These are phyloP conservation scores for Penicillium antarcticum DNA, from an alignment of 495 filamentous ascomycete genomes.

Conservation along the genomic window DNA sequence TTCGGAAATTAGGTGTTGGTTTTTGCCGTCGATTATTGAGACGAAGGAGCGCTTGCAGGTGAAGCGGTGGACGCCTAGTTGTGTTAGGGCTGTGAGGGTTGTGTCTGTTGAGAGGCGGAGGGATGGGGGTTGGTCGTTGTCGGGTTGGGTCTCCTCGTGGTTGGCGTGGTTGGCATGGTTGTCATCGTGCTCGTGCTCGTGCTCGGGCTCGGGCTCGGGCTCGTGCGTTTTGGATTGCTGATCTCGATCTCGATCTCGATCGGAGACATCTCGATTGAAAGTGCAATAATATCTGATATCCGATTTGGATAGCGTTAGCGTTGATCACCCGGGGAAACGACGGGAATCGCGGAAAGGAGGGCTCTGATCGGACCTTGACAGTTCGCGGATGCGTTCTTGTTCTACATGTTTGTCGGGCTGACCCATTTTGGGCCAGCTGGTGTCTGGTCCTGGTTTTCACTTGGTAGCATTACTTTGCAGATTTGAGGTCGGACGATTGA, in stretches of 20 bases:
- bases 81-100: constrained; percentile 56
- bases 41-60: constrained; percentile 50
- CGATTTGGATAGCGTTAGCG: neutral
- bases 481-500: too few species aligned
- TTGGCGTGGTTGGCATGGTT: neutral
- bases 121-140: too few species aligned
- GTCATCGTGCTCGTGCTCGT: too few species aligned
- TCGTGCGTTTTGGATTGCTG: neutral
- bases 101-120: constrained; percentile 41
- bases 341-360: too few species aligned
- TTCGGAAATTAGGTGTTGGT: constrained; percentile 50
- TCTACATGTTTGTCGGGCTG: neutral
- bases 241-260: constrained; percentile 2
- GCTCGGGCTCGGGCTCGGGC: neutral
- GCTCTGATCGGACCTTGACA: constrained; percentile 6
- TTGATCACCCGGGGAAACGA: neutral
- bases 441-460: neutral
- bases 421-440: constrained; percentile 6
- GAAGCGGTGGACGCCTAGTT: constrained; percentile 55
- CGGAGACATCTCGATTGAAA: neutral
- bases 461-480: too few species aligned
- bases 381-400: constrained; percentile 8
- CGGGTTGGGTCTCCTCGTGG: too few species aligned
- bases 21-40: constrained; percentile 50
- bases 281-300: constrained; percentile 9